phyloP scores from a whole-genome alignment of 257 asterid species.

The Dorcoceras hygrometricum region DNA sequence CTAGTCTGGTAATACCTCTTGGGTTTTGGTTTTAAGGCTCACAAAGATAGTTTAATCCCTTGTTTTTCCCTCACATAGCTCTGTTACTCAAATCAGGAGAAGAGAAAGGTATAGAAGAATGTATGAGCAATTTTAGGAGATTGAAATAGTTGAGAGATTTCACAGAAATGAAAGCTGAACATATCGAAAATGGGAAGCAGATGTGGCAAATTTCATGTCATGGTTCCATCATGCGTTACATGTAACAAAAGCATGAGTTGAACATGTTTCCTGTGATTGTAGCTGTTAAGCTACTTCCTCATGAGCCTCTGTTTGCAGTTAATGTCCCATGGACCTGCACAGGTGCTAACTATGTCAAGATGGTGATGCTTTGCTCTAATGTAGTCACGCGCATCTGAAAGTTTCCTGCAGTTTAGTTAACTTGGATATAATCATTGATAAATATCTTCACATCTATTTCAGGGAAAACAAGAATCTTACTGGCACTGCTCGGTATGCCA shows the following conservation, averaged over 20 bases:
- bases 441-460: constrained; percentile 29
- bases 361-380: too few species aligned
- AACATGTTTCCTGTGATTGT: too few species aligned
- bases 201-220: neutral
- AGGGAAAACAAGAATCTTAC: constrained; percentile 66
- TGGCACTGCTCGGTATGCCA: constrained; percentile 61
- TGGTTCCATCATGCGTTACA: neutral
- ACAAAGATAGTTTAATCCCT: neutral
- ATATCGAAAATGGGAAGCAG: too few species aligned
- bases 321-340: neutral
- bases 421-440: neutral
- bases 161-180: too few species aligned
- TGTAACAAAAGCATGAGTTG: too few species aligned
- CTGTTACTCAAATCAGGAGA: too few species aligned
- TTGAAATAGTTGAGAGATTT: too few species aligned
- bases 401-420: neutral
- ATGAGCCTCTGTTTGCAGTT: neutral
- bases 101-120: too few species aligned
- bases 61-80: too few species aligned
- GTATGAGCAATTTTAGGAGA: too few species aligned
- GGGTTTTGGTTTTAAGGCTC: neutral
- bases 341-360: neutral
- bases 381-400: neutral
- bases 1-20: neutral
- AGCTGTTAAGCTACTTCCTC: too few species aligned